Base-by-base conservation (phyloP, 768 basidiomycete species). In the Lactarius sanguifluus region DNA sequence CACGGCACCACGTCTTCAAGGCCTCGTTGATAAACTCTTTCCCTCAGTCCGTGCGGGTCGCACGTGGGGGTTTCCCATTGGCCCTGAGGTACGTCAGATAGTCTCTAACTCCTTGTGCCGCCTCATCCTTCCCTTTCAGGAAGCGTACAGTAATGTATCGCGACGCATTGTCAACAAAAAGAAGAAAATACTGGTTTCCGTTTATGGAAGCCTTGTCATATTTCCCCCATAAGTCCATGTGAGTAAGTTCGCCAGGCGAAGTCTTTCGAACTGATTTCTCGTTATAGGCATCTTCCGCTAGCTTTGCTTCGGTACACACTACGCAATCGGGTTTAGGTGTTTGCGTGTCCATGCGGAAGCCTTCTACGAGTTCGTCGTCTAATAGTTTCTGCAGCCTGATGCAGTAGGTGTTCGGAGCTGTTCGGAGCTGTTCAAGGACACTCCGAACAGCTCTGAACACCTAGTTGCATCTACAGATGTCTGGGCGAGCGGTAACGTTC, bases 21-120 rank as follows among this genome's bases (percentile, higher is more conserved):
- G 5, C 2, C 1, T 40, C 5, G 15, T 43, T 59, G 4, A 41
- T 15, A 40, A 59, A 59, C 7, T 59, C 40, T 16, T 23, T 41
- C 1, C 57, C 25, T 0, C 8, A 2, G 28, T 59, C 25, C 0
- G 18, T 28, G 1, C 5, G 40, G 0, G 28, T 41, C 0, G 25
- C 40, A 1, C 2, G 0, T 5, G 57, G 57, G 0, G 13, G 2
- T 10, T 30, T 41, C 0, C 1, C 2, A 7, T 40, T 23, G 1
- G 25, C 20, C 2, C 0, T 8, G 0, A 59, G 25, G 23, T 41
- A 3, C 1, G 25, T 28, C 2, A 59, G 7, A 5, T 59, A 59
- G 1, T 59, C 8, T 8, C 18, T 41, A 4, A 59, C 25, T 40
- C 1, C 5, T 4, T 30, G 18, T 2, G 20, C 7, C 2, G 43